Base-by-base conservation (phyloP, 2,329 filamentous ascomycete species). In the Rhynchosporium secalis region DNA sequence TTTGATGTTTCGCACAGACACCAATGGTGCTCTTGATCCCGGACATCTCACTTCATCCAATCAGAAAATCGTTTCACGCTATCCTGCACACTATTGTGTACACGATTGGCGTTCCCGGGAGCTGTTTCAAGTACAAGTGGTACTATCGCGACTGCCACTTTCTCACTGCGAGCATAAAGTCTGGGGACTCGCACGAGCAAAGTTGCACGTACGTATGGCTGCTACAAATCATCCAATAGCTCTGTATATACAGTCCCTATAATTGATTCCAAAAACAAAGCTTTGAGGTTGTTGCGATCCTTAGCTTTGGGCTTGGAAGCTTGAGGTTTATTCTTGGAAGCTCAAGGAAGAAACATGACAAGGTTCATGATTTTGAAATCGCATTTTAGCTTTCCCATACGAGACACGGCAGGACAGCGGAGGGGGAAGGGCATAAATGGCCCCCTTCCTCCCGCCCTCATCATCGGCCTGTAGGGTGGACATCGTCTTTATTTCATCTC, bases 1-100 rank as follows among this genome's bases (percentile, higher is more conserved):
- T 62, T 60, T 62, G 49, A 60, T 10, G 36, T 3, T 48, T 29
- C 31, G 60, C 60, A 55, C 60, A 47, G 60, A 56, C 41, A 46
- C n/a, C 2, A 5, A 5, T 6, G 33, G 9, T 10, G 9, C 33
- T 4, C 43, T 6, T n/a, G 4, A 3, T 45, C 3, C 43, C 15
- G 15, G 13, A n/a, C 3, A 29, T 26, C 3, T 40, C 55, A 54
- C 29, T n/a, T 29, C 48, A 28, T 2, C 60, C 55, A 59, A 59
- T 55, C 45, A 47, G 1, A 7, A 31, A 26, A 4, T 15, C 26
- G 56, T 59, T 62, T 59, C 56, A 59, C 20, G 13, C 20, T 36
- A 20, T 20, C 20, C 20, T 20, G 20, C 20, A 20, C 20, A 20
- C 20, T 20, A 20, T 20, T 20, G 20, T 51, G 48, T 48, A 54